phyloP scores from a whole-genome alignment of 768 basidiomycete genomes.

The Pholiota molesta region DNA sequence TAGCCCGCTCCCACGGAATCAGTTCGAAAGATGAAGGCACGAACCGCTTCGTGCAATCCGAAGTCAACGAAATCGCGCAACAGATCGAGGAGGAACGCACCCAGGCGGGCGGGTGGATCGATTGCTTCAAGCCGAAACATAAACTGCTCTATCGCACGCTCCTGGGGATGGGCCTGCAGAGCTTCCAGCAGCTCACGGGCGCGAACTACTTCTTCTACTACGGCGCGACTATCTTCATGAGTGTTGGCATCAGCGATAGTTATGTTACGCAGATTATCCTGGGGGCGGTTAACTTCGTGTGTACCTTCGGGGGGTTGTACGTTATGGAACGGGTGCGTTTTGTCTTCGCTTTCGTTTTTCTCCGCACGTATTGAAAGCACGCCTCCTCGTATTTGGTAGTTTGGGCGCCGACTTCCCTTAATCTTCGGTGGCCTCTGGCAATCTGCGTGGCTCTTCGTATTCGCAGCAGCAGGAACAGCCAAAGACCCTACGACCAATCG shows the following conservation, averaged over 20 bases:
- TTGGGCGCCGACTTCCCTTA: slow-evolving; percentile 65
- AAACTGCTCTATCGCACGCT: slow-evolving; percentile 68
- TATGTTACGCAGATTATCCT: slow-evolving; percentile 78
- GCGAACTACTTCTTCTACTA: slow-evolving; percentile 75
- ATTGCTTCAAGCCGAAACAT: slow-evolving; percentile 59
- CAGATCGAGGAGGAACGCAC: slow-evolving; percentile 53
- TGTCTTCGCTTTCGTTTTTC: background rate
- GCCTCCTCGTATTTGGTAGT: slow-evolving; percentile 35
- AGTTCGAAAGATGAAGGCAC: slow-evolving; percentile 37
- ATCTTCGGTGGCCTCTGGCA: slow-evolving; percentile 77
- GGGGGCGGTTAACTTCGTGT: slow-evolving; percentile 71
- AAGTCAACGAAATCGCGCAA: slow-evolving; percentile 57
- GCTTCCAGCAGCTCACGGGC: slow-evolving; percentile 73
- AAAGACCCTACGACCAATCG: slow-evolving; percentile 51
- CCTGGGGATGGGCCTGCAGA: slow-evolving; percentile 67
- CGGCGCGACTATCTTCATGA: slow-evolving; percentile 65
- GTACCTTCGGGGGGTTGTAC: slow-evolving; percentile 75
- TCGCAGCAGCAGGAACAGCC: slow-evolving; percentile 71
- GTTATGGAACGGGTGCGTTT: slow-evolving; percentile 63
- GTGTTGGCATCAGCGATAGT: slow-evolving; percentile 68
- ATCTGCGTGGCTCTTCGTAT: slow-evolving; percentile 69
- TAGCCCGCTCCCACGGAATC: slow-evolving; percentile 55
- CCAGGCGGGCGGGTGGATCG: slow-evolving; percentile 60
- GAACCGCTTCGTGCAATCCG: slow-evolving; percentile 45
- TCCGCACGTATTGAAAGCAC: background rate